A percentile compares a stretch with the other conserved stretches of the same genome.
Evolutionary conservation across 2,329 filamentous ascomycete species (phyloP).

Genomic region (Neonectria sp.): DNA sequence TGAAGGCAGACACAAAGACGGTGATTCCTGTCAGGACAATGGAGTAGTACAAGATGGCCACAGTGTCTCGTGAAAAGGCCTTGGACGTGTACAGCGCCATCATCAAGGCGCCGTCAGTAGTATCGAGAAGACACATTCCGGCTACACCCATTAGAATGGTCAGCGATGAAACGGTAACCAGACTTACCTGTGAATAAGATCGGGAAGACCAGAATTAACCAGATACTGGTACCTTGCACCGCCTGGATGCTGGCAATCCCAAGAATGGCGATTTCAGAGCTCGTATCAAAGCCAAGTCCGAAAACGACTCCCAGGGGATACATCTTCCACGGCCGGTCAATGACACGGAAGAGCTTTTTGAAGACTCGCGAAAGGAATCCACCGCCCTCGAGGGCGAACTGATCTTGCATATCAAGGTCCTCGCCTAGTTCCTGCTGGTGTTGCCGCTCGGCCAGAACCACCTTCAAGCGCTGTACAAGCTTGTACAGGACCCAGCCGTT

Average conservation of each 20-base stretch:
- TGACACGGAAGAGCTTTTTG: slow-evolving; percentile 81
- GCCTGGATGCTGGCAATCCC: slow-evolving; percentile 93
- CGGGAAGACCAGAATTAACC: slow-evolving; percentile 95
- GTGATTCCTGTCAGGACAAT: slow-evolving; percentile 89
- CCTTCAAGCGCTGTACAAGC: slow-evolving; percentile 77
- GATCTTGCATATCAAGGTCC: slow-evolving; percentile 52
- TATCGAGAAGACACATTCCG: slow-evolving; percentile 96
- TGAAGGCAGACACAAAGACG: slow-evolving; percentile 86
- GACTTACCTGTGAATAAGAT: slow-evolving; percentile 85
- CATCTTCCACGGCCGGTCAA: slow-evolving; percentile 93
- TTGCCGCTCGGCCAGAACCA: slow-evolving; percentile 64
- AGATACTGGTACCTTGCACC: slow-evolving; percentile 88
- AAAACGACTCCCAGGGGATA: slow-evolving; percentile 91
- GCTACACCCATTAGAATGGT: slow-evolving; percentile 60
- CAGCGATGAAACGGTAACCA: too few relatives aligned
- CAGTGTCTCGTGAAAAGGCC: slow-evolving; percentile 81
- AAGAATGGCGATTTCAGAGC: slow-evolving; percentile 91
- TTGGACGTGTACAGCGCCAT: slow-evolving; percentile 91
- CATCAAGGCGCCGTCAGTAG: slow-evolving; percentile 94
- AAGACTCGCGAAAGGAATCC: slow-evolving; percentile 83
- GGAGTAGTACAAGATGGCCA: slow-evolving; percentile 96
- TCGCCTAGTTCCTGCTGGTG: slow-evolving; percentile 39
- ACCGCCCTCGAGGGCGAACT: slow-evolving; percentile 81
- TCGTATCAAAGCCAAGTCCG: slow-evolving; percentile 95
- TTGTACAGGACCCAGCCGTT: slow-evolving; percentile 90